Percentiles rank a stretch among this genome's conserved stretches.
phyloP scores from a whole-genome alignment of 1,284 basidiomycete species.

The Neonothopanus nambi region DNA sequence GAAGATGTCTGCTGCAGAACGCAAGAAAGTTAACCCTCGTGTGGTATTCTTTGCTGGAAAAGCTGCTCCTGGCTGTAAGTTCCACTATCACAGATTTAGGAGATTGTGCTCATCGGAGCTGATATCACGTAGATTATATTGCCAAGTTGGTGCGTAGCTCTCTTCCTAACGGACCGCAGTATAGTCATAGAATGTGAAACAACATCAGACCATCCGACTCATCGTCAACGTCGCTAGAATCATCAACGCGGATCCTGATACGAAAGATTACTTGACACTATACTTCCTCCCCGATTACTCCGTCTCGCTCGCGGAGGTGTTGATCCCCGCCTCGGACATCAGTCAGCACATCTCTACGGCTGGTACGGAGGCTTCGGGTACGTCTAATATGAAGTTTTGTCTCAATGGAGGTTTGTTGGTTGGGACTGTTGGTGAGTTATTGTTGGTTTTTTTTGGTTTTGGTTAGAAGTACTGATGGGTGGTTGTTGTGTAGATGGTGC shows the following conservation, averaged over 20 bases:
- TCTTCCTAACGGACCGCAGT: background rate
- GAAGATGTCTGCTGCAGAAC: constrained; percentile 71
- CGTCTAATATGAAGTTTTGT: constrained; percentile 94
- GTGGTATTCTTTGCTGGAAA: constrained; percentile 92
- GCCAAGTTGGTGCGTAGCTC: constrained; percentile 62
- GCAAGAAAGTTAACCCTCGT: constrained; percentile 78
- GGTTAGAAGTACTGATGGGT: background rate
- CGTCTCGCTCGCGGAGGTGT: constrained; percentile 85
- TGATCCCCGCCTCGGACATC: constrained; percentile 91
- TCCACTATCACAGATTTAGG: background rate
- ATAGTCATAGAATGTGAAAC: background rate
- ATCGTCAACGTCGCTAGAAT: constrained; percentile 87
- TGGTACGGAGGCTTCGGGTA: constrained; percentile 87
- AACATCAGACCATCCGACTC: constrained; percentile 76
- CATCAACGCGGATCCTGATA: constrained; percentile 86
- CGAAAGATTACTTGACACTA: constrained; percentile 78
- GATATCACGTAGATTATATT: constrained; percentile 58
- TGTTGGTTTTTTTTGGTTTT: background rate
- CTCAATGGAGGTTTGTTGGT: constrained; percentile 86
- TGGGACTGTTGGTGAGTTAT: constrained; percentile 62
- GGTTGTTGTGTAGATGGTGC: constrained; percentile 68
- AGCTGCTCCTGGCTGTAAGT: constrained; percentile 78
- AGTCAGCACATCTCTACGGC: constrained; percentile 93
- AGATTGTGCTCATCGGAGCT: constrained; percentile 5
- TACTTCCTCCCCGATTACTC: constrained; percentile 90